These are phyloP conservation scores for Articulospora tetracladia DNA, from an alignment of 495 filamentous ascomycete species.

Conservation along the genomic window DNA sequence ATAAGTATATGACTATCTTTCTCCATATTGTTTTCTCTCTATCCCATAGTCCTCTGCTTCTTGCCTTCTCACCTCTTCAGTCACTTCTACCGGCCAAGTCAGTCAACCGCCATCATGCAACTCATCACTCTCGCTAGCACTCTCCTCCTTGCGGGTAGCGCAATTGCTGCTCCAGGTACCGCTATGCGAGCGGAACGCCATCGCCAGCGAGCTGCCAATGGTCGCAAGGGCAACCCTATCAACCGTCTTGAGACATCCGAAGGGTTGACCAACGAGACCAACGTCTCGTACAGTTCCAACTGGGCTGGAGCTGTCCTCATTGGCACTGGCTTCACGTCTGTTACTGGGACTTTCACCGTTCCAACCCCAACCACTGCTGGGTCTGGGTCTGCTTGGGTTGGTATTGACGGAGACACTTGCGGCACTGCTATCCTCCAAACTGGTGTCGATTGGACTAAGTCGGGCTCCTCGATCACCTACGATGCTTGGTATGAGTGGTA, in stretches of 20 bases:
- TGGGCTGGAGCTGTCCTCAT: constrained; percentile 45
- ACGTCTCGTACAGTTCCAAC: constrained; percentile 47
- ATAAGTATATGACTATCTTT: not conserved
- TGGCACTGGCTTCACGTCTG: constrained; percentile 37
- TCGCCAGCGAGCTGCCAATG: not conserved
- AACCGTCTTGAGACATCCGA: not conserved
- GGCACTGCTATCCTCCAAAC: constrained; percentile 51
- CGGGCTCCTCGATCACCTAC: constrained; percentile 36
- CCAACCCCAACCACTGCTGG: constrained; percentile 44
- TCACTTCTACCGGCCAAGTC: not conserved
- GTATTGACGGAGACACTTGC: constrained; percentile 59
- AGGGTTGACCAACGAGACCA: not conserved
- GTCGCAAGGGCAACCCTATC: not conserved
- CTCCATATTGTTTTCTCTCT: not conserved
- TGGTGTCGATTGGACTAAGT: constrained; percentile 55
- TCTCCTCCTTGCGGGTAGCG: not conserved
- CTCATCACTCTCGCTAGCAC: not conserved
- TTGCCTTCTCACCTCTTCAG: not conserved
- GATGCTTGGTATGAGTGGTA: constrained; percentile 69
- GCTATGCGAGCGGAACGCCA: not conserved
- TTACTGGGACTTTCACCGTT: constrained; percentile 52
- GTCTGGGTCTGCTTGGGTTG: constrained; percentile 62
- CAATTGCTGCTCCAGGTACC: not conserved
- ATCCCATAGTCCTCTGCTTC: not conserved
- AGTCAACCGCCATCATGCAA: not conserved